Conservation (phyloP, 2,329 filamentous ascomycete species). For the Pseudophaeomoniella oleicola region DNA sequence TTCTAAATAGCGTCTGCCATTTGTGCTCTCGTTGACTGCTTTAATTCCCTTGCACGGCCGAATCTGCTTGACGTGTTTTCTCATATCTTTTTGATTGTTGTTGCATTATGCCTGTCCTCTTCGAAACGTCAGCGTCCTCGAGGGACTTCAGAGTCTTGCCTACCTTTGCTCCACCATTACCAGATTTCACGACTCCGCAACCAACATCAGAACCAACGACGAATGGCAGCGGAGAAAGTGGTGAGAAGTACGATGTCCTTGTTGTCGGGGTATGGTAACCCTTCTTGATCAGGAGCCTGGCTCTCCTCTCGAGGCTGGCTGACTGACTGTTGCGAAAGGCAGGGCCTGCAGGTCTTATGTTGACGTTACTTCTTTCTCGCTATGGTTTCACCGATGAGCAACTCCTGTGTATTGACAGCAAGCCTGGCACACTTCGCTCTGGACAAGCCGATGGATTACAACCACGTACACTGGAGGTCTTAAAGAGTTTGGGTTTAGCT, state of each 20-base stretch:
- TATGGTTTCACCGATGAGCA: neutral
- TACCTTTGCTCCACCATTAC: neutral
- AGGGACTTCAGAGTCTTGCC: neutral
- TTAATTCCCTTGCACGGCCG: too few species aligned
- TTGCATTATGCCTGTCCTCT: neutral
- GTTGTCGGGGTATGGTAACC: neutral
- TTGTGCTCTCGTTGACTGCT: too few species aligned
- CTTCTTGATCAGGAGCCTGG: neutral
- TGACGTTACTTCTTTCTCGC: neutral
- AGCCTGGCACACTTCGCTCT: neutral
- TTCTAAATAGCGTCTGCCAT: too few species aligned
- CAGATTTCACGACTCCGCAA: neutral
- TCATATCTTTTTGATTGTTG: too few species aligned
- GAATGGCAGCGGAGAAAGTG: neutral
- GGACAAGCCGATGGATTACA: slow-evolving; percentile 43
- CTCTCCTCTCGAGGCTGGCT: too few species aligned
- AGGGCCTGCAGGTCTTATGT: neutral
- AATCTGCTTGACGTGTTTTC: too few species aligned
- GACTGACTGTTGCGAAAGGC: too few species aligned
- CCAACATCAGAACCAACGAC: too few species aligned
- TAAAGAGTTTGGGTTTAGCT: slow-evolving; percentile 55
- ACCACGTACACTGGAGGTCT: slow-evolving; percentile 55
- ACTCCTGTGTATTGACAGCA: neutral
- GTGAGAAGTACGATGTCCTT: neutral
- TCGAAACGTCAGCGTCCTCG: neutral